A percentile compares a stretch with the other conserved stretches of the same genome.
Evolutionary conservation across 148 eudicot genomes (phyloP).

Genomic region (Chenopodium suecicum): DNA sequence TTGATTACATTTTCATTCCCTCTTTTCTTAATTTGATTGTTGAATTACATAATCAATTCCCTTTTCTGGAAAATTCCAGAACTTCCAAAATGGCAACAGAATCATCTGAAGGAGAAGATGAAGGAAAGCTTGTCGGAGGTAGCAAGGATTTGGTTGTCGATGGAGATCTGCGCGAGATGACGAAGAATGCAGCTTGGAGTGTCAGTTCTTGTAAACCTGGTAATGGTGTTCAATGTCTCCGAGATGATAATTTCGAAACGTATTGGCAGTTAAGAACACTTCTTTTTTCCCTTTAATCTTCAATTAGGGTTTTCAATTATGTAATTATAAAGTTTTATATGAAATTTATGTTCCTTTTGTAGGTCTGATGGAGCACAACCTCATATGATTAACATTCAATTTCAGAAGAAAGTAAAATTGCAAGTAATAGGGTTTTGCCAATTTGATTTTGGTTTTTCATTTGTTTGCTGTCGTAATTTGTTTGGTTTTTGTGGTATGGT

Average conservation of each 20-base stretch:
- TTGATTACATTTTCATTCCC: too few species aligned
- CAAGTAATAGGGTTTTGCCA: constrained; percentile 36
- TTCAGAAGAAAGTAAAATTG: constrained; percentile 91
- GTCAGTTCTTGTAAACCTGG: constrained; percentile 97
- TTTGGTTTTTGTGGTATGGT: not conserved
- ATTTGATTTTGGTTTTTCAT: not conserved
- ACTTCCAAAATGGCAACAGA: constrained; percentile 56
- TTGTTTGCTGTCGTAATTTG: not conserved
- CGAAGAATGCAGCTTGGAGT: constrained; percentile 94
- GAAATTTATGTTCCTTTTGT: constrained; percentile 13
- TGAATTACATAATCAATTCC: not conserved
- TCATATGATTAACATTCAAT: constrained; percentile 88
- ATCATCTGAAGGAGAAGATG: constrained; percentile 86
- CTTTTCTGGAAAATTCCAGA: not conserved
- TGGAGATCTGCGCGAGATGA: constrained; percentile 86
- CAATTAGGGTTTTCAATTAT: too few species aligned
- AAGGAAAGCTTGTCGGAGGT: constrained; percentile 74
- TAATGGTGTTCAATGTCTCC: constrained; percentile 73
- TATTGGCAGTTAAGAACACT: constrained; percentile 76
- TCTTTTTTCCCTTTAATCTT: too few species aligned
- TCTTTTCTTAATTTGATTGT: too few species aligned
- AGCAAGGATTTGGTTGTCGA: constrained; percentile 61
- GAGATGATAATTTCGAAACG: constrained; percentile 76
- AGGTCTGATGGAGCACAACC: constrained; percentile 98
- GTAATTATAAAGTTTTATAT: not conserved